phyloP scores from a whole-genome alignment of 306 rosid species.

The Cercis canadensis region DNA sequence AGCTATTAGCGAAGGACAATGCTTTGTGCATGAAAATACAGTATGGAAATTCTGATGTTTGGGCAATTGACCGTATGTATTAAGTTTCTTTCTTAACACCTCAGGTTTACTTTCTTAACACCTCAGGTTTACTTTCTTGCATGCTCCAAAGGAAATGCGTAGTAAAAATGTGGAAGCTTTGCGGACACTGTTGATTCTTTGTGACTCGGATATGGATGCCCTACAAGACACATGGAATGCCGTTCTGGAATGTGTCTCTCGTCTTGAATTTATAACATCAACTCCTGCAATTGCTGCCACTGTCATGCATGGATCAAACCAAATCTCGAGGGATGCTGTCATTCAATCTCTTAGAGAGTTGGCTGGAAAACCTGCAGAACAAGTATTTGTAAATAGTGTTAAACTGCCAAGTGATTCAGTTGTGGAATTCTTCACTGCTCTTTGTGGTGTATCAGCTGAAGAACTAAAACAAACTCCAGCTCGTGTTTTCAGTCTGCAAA shows the following conservation, averaged over 20 bases:
- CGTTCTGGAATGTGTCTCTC: slow-evolving; percentile 94
- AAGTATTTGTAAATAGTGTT: slow-evolving; percentile 92
- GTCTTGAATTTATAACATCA: slow-evolving; percentile 86
- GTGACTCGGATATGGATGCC: slow-evolving; percentile 80
- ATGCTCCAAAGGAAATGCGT: slow-evolving; percentile 99
- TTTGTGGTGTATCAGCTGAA: slow-evolving; percentile 98
- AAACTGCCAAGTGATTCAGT: slow-evolving; percentile 94
- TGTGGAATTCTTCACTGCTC: slow-evolving; percentile 96
- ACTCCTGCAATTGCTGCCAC: slow-evolving; percentile 87
- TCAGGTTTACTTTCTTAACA: slow-evolving; percentile 91
- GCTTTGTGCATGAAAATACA: slow-evolving; percentile 31
- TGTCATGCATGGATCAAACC: slow-evolving; percentile 97
- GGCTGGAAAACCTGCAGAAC: slow-evolving; percentile 96
- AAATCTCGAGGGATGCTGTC: slow-evolving; percentile 93
- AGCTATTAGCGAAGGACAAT: slow-evolving; percentile 31
- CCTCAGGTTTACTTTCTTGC: slow-evolving; percentile 95
- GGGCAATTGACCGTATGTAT: slow-evolving; percentile 35
- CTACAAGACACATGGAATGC: slow-evolving; percentile 99
- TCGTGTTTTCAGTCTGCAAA: slow-evolving; percentile 99
- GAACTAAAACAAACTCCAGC: slow-evolving; percentile 95
- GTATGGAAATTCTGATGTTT: slow-evolving; percentile 30
- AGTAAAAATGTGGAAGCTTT: slow-evolving; percentile 97
- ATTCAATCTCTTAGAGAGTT: slow-evolving; percentile 91
- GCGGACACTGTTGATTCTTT: slow-evolving; percentile 74
- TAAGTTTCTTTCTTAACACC: slow-evolving; percentile 45